Percentiles rank a stretch among this genome's conserved stretches.
Conservation (phyloP, 768 basidiomycete genomes). For the Russula olivacea region DNA sequence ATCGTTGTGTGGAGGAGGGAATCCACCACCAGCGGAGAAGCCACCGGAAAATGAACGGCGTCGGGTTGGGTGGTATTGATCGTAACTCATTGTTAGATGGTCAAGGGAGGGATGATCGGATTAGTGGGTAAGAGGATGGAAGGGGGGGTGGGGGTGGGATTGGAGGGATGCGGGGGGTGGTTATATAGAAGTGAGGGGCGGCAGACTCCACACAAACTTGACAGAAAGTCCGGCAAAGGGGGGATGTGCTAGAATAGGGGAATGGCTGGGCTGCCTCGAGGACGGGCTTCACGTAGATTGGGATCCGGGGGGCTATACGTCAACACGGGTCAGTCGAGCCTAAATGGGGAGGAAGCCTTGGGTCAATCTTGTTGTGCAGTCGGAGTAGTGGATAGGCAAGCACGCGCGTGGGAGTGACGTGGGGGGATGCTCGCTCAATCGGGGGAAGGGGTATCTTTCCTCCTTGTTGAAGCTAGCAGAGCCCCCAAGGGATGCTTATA, state of each 20-base stretch:
- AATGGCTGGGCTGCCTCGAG: slow-evolving; percentile 22
- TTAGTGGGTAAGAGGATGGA: background rate
- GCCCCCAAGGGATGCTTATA: background rate
- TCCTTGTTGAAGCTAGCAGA: background rate
- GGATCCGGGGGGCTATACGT: slow-evolving; percentile 19
- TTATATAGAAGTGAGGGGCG: slow-evolving; percentile 17
- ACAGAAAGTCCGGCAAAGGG: slow-evolving; percentile 6
- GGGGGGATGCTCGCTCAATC: no score
- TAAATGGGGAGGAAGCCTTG: slow-evolving; percentile 13
- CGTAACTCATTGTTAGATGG: slow-evolving; percentile 17
- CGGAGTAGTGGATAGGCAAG: background rate
- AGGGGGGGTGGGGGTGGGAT: background rate
- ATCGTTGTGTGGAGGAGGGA: slow-evolving; percentile 5
- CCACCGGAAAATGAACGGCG: slow-evolving; percentile 19
- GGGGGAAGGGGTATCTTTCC: background rate
- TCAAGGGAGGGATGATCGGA: background rate
- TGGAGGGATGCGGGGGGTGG: slow-evolving; percentile 1
- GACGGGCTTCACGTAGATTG: slow-evolving; percentile 5
- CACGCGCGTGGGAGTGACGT: slow-evolving; percentile 15
- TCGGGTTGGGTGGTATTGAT: background rate
- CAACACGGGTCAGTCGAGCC: slow-evolving; percentile 15
- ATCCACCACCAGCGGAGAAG: background rate
- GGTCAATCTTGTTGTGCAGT: slow-evolving; percentile 16
- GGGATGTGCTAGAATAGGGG: slow-evolving; percentile 17
- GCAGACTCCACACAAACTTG: slow-evolving; percentile 4